These are phyloP conservation scores for Ganoderma boninense DNA, from an alignment of 1,284 basidiomycete genomes.

Conservation along the genomic window DNA sequence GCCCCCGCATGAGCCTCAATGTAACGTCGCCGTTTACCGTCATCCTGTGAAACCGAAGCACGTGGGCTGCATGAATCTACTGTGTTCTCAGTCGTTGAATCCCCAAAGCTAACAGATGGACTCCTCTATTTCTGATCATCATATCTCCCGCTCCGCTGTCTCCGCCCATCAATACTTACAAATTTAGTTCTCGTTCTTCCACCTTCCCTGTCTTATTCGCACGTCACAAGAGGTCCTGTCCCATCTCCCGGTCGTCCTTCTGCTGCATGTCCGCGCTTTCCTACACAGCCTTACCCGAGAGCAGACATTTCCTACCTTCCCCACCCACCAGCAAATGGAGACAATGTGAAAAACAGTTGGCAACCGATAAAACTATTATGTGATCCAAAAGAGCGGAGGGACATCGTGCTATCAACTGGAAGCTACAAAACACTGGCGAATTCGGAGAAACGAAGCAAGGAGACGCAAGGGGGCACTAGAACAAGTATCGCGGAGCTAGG, in stretches of 20 bases:
- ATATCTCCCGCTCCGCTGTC: constrained; percentile 16
- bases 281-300: neutral
- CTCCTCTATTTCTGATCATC: constrained; percentile 32
- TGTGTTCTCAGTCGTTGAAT: neutral
- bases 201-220: constrained; percentile 13
- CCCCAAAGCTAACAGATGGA: constrained; percentile 11
- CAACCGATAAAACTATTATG: constrained; percentile 29
- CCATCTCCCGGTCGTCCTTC: neutral
- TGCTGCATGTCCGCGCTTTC: neutral
- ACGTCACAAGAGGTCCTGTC: neutral
- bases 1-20: neutral
- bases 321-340: neutral
- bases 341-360: constrained; percentile 5
- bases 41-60: constrained; percentile 4
- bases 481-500: constrained; percentile 30
- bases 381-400: constrained; percentile 36
- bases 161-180: constrained; percentile 23
- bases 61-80: neutral
- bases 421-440: constrained; percentile 30
- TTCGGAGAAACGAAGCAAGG: constrained; percentile 26
- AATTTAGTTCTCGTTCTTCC: constrained; percentile 8
- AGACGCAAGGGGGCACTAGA: constrained; percentile 22
- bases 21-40: neutral
- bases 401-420: constrained; percentile 25
- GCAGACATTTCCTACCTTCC: neutral